Percentiles rank a stretch among this genome's conserved stretches.
These are phyloP conservation scores for Meyerozyma elateridarum DNA, from an alignment of 1,139 yeast species.

Conservation along the genomic window DNA sequence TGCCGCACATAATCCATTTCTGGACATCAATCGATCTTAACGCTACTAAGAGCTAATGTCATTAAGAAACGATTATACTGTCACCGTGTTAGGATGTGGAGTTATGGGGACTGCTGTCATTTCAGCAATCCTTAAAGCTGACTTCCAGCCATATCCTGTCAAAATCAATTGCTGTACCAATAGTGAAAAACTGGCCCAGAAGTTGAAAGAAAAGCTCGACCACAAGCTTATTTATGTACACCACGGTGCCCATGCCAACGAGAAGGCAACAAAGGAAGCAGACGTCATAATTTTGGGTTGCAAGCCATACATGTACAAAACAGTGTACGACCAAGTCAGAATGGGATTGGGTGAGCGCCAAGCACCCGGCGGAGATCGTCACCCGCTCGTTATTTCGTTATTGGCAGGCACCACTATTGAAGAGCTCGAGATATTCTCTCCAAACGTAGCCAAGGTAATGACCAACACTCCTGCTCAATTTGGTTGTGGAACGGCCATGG, in stretches of 20 bases:
- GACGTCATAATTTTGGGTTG: conserved; percentile 77
- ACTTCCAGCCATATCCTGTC: conserved; percentile 56
- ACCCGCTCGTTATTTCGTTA: conserved; percentile 69
- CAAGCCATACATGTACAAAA: conserved; percentile 75
- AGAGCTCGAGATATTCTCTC: conserved; percentile 53
- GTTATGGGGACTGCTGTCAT: conserved; percentile 97
- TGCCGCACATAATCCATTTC: no score
- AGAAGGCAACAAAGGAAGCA: conserved; percentile 55
- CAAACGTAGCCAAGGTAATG: conserved; percentile 83
- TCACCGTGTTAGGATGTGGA: conserved; percentile 88
- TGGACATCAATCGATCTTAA: no score
- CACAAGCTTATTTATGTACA: conserved; percentile 48
- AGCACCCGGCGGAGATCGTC: no score
- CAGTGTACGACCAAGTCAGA: conserved; percentile 46
- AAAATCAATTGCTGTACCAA: conserved; percentile 75
- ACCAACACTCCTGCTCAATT: conserved; percentile 94
- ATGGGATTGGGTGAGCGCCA: conserved; percentile 38
- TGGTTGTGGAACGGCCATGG: conserved; percentile 92
- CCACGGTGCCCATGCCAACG: conserved; percentile 47
- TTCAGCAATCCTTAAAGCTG: conserved; percentile 59
- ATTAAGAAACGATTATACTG: conserved; percentile 43
- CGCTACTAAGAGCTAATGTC: no score
- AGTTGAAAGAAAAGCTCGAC: conserved; percentile 37
- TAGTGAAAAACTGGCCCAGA: conserved; percentile 45
- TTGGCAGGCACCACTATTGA: conserved; percentile 90